A percentile compares a stretch with the other conserved stretches of the same genome.
phyloP scores from a whole-genome alignment of 306 rosid species.

The Lathyrus sativus region DNA sequence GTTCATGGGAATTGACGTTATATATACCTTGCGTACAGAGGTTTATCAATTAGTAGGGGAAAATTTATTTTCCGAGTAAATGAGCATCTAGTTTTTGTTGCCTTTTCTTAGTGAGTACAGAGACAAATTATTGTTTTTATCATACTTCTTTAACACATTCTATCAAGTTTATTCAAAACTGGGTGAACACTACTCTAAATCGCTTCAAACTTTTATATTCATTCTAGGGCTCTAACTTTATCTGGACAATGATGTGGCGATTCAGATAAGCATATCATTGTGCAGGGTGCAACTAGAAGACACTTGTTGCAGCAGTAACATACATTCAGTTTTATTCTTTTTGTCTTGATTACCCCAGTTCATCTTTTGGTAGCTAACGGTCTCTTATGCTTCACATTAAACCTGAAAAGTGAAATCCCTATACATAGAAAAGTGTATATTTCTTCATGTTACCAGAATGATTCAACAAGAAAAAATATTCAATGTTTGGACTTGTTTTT shows the following conservation, averaged over 20 bases:
- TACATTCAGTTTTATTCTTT: slow-evolving; percentile 34
- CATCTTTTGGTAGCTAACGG: background rate
- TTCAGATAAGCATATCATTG: slow-evolving; percentile 25
- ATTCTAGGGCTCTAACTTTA: slow-evolving; percentile 10
- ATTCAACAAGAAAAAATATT: background rate
- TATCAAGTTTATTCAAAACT: slow-evolving; percentile 67
- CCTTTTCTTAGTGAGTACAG: slow-evolving; percentile 23
- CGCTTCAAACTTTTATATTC: slow-evolving; percentile 28
- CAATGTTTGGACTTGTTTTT: too few relatives aligned
- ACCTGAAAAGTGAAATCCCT: background rate
- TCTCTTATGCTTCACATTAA: background rate
- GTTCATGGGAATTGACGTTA: slow-evolving; percentile 23
- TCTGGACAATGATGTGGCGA: slow-evolving; percentile 9
- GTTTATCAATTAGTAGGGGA: slow-evolving; percentile 12
- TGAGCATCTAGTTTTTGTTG: slow-evolving; percentile 27
- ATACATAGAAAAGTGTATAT: slow-evolving; percentile 12
- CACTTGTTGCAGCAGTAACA: slow-evolving; percentile 30
- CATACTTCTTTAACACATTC: slow-evolving; percentile 54
- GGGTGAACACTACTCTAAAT: slow-evolving; percentile 36
- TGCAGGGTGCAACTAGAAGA: slow-evolving; percentile 29
- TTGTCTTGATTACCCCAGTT: slow-evolving; percentile 12
- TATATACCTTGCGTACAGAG: slow-evolving; percentile 24
- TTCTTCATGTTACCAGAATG: background rate
- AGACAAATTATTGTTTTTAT: slow-evolving; percentile 21
- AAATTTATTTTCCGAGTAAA: slow-evolving; percentile 11